These are phyloP conservation scores for Tympanopsis confertula DNA, from an alignment of 2,329 filamentous ascomycete species.

Conservation along the genomic window DNA sequence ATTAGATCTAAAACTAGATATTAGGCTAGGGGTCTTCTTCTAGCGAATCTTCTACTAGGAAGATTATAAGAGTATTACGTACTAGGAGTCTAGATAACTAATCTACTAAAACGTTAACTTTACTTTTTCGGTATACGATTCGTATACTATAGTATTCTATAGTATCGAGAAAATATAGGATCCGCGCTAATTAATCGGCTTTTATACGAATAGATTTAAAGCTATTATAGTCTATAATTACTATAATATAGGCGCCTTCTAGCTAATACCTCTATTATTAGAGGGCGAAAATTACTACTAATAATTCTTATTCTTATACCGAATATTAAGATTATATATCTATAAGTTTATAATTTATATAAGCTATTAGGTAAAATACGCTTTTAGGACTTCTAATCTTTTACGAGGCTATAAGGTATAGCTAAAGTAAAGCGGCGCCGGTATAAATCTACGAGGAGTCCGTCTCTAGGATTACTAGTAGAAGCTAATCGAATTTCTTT, in stretches of 20 bases:
- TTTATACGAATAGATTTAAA: not conserved
- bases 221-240: not conserved
- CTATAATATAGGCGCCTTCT: not conserved
- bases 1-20: not conserved
- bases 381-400: too few species aligned
- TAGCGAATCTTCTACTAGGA: not conserved
- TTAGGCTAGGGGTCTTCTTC: too few species aligned
- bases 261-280: not conserved
- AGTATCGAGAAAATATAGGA: not conserved
- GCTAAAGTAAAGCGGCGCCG: too few species aligned
- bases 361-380: too few species aligned
- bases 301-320: too few species aligned
- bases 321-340: too few species aligned
- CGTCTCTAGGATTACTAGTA: too few species aligned
- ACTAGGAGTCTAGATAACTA: too few species aligned
- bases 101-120: not conserved
- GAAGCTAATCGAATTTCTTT: too few species aligned
- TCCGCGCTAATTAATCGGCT: not conserved
- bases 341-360: too few species aligned
- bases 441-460: too few species aligned
- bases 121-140: not conserved
- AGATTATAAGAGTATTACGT: not conserved
- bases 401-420: too few species aligned
- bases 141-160: not conserved
- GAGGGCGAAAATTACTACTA: not conserved